Base-by-base conservation (phyloP, 345 rosid genomes). In the Brassica incana region DNA sequence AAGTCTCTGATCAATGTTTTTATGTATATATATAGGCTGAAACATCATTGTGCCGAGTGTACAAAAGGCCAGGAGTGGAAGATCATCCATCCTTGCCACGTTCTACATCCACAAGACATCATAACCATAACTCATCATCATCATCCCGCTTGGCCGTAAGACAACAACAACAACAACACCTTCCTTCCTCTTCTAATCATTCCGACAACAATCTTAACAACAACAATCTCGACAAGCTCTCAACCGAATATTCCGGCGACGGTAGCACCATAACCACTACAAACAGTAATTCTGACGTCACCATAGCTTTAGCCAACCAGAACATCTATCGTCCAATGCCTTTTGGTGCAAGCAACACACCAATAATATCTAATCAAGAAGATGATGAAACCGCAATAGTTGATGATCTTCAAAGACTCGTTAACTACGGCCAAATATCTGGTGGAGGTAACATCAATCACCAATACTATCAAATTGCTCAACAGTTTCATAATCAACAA, bases 11-110 rank as follows among this genome's bases (percentile, higher is more conserved):
- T 38, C 52, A 72, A 8, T 18, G 5, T 36, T n/a, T 75, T 69
- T n/a, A 62, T 59, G 10, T 74, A 12, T 30, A 36, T 84, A 27
- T 40, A 27, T 84, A 92, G 98, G 88, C 88, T 11, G 99, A 95
- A 83, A 95, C 90, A 80, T 95, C 99, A 0, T 88, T 95, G 40
- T 95, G 99, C 73, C 92, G 99, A 2, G 99, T 95, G 23, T 95
- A 95, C 90, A 95, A 92, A 82, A 86, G 99, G 74, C 85, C 97
- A 27, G 99, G 99, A 76, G 95, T 95, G 1, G 99, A 92, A 82
- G 99, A 95, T 78, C 93, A 90, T 74, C 93, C 94, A 6, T 90
- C 97, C 0, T 85, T 92, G 14, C 97, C 95, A 15, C 97, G 97
- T 27, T 83, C 87, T 11, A 83, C 86, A 61, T 84, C 91, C 1